These are phyloP conservation scores for Geotrichum aggregatum DNA, from an alignment of 1,139 yeast species.

Conservation along the genomic window DNA sequence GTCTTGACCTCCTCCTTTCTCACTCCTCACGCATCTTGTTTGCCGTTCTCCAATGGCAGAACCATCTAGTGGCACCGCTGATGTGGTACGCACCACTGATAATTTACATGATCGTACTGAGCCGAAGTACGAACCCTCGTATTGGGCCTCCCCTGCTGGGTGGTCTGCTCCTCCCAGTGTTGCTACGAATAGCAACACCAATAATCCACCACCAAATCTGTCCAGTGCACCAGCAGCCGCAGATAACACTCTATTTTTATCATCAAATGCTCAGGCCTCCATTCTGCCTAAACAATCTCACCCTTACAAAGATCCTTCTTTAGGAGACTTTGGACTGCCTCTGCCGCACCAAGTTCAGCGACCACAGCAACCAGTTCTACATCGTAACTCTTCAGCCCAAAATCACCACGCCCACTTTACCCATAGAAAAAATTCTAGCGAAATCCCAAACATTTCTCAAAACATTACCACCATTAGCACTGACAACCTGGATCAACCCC, in stretches of 20 bases:
- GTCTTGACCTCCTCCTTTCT: not conserved
- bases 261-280: not conserved
- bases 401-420: not conserved
- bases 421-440: conserved; percentile 4
- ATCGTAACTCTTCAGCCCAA: not conserved
- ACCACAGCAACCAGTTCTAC: conserved; percentile 1
- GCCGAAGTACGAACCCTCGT: conserved; percentile 4
- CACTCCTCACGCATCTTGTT: too few species aligned
- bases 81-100: conserved; percentile 1
- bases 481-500: conserved; percentile 5
- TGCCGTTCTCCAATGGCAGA: not conserved
- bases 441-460: conserved; percentile 1
- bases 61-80: not conserved
- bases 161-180: not conserved
- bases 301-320: not conserved
- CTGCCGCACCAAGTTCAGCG: not conserved
- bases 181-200: not conserved
- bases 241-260: too few species aligned
- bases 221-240: not conserved
- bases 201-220: too few species aligned
- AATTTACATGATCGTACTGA: not conserved
- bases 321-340: not conserved
- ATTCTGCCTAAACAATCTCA: not conserved
- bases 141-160: not conserved
- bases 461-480: conserved; percentile 1